A percentile compares a stretch with the other conserved stretches of the same genome.
Conservation (phyloP, 371 early-diverging fungal genomes). For the Saksenaea vasiformis region DNA sequence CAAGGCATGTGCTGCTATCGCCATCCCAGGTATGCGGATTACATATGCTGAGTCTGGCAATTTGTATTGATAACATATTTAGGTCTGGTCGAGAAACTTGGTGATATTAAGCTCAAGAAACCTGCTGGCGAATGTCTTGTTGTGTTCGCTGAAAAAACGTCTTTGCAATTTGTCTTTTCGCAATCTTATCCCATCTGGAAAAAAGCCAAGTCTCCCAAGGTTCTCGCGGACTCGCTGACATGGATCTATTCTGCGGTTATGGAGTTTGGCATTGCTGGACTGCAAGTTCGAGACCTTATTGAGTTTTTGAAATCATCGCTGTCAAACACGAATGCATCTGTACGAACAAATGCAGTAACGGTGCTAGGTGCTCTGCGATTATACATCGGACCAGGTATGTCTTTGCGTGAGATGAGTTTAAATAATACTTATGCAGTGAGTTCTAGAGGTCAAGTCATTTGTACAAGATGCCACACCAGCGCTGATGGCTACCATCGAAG, state of each 20-base stretch:
- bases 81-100: slow-evolving; percentile 87
- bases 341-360: slow-evolving; percentile 77
- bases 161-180: slow-evolving; percentile 79
- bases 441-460: slow-evolving; percentile 66
- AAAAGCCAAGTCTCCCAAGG: slow-evolving; percentile 89
- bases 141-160: slow-evolving; percentile 70
- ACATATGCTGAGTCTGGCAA: neutral
- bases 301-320: slow-evolving; percentile 80
- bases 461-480: slow-evolving; percentile 86
- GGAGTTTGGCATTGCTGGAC: slow-evolving; percentile 86
- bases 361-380: slow-evolving; percentile 81
- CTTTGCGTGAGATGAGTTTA: neutral
- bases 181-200: slow-evolving; percentile 77
- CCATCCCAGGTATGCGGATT: slow-evolving; percentile 53
- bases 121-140: slow-evolving; percentile 79
- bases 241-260: slow-evolving; percentile 83
- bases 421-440: neutral
- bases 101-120: slow-evolving; percentile 91
- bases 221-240: slow-evolving; percentile 77
- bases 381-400: slow-evolving; percentile 82
- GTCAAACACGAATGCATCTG: slow-evolving; percentile 81
- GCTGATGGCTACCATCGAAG: slow-evolving; percentile 79
- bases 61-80: neutral
- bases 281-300: slow-evolving; percentile 78
- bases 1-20: slow-evolving; percentile 76